A percentile compares a stretch with the other conserved stretches of the same genome.
phyloP scores from a whole-genome alignment of 352 stramenopile genomes.

The Lagenidium giganteum region DNA sequence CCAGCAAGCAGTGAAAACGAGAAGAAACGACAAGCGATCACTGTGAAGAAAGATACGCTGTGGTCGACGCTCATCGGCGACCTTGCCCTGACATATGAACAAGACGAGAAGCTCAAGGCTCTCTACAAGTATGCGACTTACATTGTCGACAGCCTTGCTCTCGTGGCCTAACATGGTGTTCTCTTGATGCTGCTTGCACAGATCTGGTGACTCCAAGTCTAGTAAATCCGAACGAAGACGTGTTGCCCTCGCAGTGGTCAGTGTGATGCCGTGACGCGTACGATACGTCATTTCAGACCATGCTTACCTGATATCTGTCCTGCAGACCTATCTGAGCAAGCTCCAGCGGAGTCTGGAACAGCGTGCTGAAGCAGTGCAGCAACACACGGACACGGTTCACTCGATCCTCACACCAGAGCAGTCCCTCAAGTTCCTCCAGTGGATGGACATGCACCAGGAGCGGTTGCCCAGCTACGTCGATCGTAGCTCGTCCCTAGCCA shows the following conservation, averaged over 20 bases:
- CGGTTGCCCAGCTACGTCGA: slow-evolving; percentile 60
- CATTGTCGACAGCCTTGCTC: too few species aligned
- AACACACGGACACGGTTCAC: slow-evolving; percentile 76
- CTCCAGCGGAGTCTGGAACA: slow-evolving; percentile 80
- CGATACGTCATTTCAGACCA: not conserved
- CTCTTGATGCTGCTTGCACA: slow-evolving; percentile 9
- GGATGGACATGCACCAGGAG: slow-evolving; percentile 78
- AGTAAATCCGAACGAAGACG: slow-evolving; percentile 78
- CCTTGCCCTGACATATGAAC: slow-evolving; percentile 82
- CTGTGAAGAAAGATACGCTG: slow-evolving; percentile 80
- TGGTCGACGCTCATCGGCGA: slow-evolving; percentile 77
- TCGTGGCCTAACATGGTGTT: too few species aligned
- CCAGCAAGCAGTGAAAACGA: slow-evolving; percentile 35
- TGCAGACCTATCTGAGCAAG: slow-evolving; percentile 87
- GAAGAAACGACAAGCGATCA: slow-evolving; percentile 59
- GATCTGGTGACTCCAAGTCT: slow-evolving; percentile 73
- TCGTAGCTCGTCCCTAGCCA: slow-evolving; percentile 46
- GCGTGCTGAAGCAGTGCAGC: slow-evolving; percentile 72
- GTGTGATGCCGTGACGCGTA: slow-evolving; percentile 6
- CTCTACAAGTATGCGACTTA: slow-evolving; percentile 68
- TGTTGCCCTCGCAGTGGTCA: slow-evolving; percentile 78
- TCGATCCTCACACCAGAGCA: slow-evolving; percentile 84
- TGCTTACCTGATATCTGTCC: not conserved
- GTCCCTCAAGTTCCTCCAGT: slow-evolving; percentile 77
- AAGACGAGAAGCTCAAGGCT: slow-evolving; percentile 87